A percentile compares a stretch with the other conserved stretches of the same genome.
Evolutionary conservation across 2,329 filamentous ascomycete genomes (phyloP).

Genomic region (Ramularia collo-cygni): DNA sequence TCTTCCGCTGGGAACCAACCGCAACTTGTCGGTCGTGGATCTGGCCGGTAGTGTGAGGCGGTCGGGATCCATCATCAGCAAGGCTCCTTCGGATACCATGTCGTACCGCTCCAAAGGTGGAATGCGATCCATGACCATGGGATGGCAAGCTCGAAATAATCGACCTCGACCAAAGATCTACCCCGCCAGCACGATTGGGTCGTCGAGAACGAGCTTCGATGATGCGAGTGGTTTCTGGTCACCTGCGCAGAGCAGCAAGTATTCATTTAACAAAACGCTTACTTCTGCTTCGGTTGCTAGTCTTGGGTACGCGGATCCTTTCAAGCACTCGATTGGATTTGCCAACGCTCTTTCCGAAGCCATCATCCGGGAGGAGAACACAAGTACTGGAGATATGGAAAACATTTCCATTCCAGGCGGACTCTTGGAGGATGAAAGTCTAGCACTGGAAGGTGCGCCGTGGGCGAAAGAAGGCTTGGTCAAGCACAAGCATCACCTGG

Average conservation of each 20-base stretch:
- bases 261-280: constrained; percentile 83
- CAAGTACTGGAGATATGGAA: constrained; percentile 43
- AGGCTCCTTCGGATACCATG: constrained; percentile 77
- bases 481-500: constrained; percentile 93
- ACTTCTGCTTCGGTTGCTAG: constrained; percentile 91
- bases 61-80: constrained; percentile 85
- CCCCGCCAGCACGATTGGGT: constrained; percentile 73
- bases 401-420: constrained; percentile 25
- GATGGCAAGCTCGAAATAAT: constrained; percentile 59
- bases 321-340: constrained; percentile 94
- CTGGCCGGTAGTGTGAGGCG: constrained; percentile 54
- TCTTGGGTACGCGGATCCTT: constrained; percentile 62
- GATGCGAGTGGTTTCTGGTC: constrained; percentile 88
- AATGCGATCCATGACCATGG: constrained; percentile 53
- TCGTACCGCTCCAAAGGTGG: constrained; percentile 62
- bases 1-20: constrained; percentile 14
- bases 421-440: constrained; percentile 82
- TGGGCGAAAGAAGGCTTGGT: constrained; percentile 97
- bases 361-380: constrained; percentile 81
- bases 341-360: constrained; percentile 94
- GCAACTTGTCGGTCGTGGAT: constrained; percentile 58
- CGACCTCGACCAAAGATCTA: constrained; percentile 72
- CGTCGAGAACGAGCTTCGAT: constrained; percentile 89
- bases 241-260: constrained; percentile 81
- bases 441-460: constrained; percentile 87